Base-by-base conservation (phyloP, 2,329 filamentous ascomycete species). In the Trichoderma afroharzianum region DNA sequence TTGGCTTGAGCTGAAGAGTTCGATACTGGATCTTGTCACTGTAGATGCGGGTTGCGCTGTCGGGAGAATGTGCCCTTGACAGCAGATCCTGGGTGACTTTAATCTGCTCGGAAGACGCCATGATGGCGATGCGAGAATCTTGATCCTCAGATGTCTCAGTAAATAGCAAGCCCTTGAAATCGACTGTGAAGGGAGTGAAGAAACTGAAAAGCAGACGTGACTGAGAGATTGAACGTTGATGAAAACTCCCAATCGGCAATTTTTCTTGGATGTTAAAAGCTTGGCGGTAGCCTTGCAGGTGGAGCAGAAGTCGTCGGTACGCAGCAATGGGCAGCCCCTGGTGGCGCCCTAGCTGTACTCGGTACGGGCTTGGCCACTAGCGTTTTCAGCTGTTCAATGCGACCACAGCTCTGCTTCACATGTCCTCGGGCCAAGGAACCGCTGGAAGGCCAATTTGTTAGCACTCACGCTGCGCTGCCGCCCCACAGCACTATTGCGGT, bases 11-110 rank as follows among this genome's bases (percentile, higher is more conserved):
- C 77, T 92, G 89, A 71, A 98, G 89, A 0, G 93, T 91, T 61
- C 94, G 93, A 78, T 93, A 91, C 76, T 93, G 90, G 79, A 97
- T 89, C 81, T 94, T 94, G 74, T 97, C 93, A 73, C 87, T 86
- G 85, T 92, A 95, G 81, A 97, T 93, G 68, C 90, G 87, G 39
- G 85, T 83, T 69, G 91, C 89, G 71, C 88, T 90, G 74, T 92
- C 87, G 30, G 93, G 91, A 2, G 93, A 91, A 82, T 97, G 94
- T 11, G 93, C 94, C 76, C 93, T 91, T 6, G 87, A 82, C 68
- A 98, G 91, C 64, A 98, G 89, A 8, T 86, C 82, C 74, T 90
- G 86, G 0, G 89, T 90, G 11, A 88, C 78, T 58, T 82, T 78
- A 33, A 71, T 67, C 55, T 83, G 81, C 3, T 74, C 75, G 24